Evolutionary conservation across 1,139 yeast genomes (phyloP).

Genomic region (Geotrichum aggregatum): DNA sequence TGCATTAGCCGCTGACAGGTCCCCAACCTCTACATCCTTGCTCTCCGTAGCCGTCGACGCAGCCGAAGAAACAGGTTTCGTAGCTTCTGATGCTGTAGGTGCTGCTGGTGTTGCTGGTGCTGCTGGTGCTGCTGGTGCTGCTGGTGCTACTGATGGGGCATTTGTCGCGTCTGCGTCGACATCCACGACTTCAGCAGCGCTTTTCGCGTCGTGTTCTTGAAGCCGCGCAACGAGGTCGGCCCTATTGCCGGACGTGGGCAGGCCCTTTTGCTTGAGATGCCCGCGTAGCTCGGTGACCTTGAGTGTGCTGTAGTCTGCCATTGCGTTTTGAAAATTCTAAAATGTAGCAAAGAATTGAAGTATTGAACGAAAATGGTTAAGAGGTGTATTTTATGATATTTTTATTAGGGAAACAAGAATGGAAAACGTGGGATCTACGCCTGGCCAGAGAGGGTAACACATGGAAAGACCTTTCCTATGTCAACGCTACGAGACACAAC

Average conservation of each 20-base stretch:
- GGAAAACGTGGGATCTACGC: neutral
- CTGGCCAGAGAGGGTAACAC: constrained; percentile 1
- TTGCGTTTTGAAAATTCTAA: constrained; percentile 27
- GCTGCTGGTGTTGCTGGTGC: constrained; percentile 24
- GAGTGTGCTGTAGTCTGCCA: constrained; percentile 58
- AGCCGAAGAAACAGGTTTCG: too few relatives aligned
- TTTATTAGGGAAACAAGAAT: too few relatives aligned
- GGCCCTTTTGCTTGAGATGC: constrained; percentile 59
- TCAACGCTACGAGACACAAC: neutral
- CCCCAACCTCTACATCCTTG: too few relatives aligned
- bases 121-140: constrained; percentile 24
- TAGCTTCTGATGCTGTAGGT: constrained; percentile 22
- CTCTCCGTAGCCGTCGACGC: too few relatives aligned
- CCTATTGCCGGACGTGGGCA: constrained; percentile 76
- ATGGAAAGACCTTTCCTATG: neutral
- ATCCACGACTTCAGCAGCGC: constrained; percentile 28
- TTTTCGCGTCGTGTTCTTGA: constrained; percentile 32
- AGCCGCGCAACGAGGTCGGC: constrained; percentile 75
- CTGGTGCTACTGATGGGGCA: too few relatives aligned
- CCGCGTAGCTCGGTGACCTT: constrained; percentile 89
- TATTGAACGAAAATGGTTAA: too few relatives aligned
- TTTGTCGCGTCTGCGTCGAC: constrained; percentile 25
- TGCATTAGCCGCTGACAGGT: constrained; percentile 24
- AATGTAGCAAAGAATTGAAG: too few relatives aligned
- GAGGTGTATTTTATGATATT: too few relatives aligned